Percentiles rank a stretch among this genome's conserved stretches.
These are phyloP conservation scores for Penstemon davidsonii DNA, from an alignment of 257 asterid species.

Conservation along the genomic window DNA sequence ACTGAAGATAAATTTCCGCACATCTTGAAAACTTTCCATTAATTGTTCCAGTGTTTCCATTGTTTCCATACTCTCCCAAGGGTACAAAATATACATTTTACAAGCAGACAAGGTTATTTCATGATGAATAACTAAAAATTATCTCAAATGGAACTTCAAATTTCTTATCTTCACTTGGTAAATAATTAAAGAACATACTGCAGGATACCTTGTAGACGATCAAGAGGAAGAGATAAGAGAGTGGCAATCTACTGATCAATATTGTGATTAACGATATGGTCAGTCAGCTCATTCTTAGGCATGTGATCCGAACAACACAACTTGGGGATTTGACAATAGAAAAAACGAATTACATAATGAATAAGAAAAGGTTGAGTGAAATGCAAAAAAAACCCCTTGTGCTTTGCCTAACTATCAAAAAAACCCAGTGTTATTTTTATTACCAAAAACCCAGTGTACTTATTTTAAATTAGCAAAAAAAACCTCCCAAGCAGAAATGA, in stretches of 20 bases:
- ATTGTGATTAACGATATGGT: background rate
- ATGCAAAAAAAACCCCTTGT: too few relatives aligned
- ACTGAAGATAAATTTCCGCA: background rate
- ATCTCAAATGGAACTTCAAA: slow-evolving; percentile 12
- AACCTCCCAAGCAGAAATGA: too few relatives aligned
- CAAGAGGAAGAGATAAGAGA: background rate
- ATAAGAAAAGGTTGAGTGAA: too few relatives aligned
- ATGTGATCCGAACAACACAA: slow-evolving; percentile 18
- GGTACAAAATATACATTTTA: background rate
- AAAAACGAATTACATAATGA: background rate
- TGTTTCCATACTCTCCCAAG: background rate
- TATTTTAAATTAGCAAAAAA: too few relatives aligned
- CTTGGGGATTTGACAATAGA: background rate
- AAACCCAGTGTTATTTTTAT: too few relatives aligned
- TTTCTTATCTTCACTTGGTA: background rate
- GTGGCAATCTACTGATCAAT: background rate
- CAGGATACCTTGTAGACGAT: too few relatives aligned
- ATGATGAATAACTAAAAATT: background rate
- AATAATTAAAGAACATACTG: too few relatives aligned
- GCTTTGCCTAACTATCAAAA: too few relatives aligned
- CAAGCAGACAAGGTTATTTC: background rate
- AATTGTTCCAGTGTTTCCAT: background rate
- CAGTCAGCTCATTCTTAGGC: slow-evolving; percentile 2
- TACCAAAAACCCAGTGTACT: too few relatives aligned
- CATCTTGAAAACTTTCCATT: background rate